Percentiles rank a stretch among this genome's conserved stretches.
phyloP scores from a whole-genome alignment of 192 early-diverging fungal genomes.

The Coemansia sp. region DNA sequence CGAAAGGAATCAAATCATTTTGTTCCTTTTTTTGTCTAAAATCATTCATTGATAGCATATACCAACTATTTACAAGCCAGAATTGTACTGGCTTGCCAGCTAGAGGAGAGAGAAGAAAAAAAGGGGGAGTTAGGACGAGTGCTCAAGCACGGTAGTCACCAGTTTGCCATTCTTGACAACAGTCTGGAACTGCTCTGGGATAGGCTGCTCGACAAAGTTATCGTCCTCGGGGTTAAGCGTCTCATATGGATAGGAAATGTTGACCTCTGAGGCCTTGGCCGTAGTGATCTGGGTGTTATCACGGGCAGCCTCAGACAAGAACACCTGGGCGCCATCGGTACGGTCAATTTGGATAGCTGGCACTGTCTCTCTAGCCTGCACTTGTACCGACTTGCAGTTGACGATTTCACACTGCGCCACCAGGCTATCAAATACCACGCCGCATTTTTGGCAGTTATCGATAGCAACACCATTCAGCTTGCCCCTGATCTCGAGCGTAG shows the following conservation, averaged over 20 bases:
- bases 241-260: constrained; percentile 73
- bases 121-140: constrained; percentile 33
- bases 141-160: constrained; percentile 84
- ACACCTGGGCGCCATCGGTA: constrained; percentile 91
- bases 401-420: constrained; percentile 88
- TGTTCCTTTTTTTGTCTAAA: too few relatives aligned
- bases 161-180: constrained; percentile 83
- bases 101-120: not conserved
- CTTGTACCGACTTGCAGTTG: constrained; percentile 86
- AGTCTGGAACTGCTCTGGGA: constrained; percentile 94
- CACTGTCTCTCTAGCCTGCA: constrained; percentile 82
- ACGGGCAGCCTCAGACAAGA: constrained; percentile 74
- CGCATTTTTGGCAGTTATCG: constrained; percentile 87
- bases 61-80: too few relatives aligned
- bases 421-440: constrained; percentile 79
- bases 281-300: constrained; percentile 84
- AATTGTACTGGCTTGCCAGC: not conserved
- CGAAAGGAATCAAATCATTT: too few relatives aligned
- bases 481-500: constrained; percentile 87
- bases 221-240: constrained; percentile 62
- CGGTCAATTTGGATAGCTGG: constrained; percentile 93
- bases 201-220: constrained; percentile 81
- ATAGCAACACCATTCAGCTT: constrained; percentile 93
- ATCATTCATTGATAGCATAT: too few relatives aligned
- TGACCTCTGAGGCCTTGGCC: constrained; percentile 92